Evolutionary conservation across 75 land plant species (phyloP).

Genomic region (Picea sitchensis): DNA sequence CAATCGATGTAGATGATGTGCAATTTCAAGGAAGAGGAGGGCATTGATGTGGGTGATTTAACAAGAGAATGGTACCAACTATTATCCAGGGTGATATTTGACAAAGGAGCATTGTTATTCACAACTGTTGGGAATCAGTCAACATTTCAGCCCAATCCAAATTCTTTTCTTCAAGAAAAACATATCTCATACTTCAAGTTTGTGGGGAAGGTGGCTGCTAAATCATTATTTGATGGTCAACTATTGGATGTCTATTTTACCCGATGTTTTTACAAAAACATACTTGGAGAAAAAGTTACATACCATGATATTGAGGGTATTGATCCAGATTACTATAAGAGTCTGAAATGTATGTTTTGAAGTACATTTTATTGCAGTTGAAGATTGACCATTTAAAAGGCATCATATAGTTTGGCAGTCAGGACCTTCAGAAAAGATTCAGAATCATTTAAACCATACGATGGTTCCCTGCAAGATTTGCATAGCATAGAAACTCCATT

Average conservation of each 20-base stretch:
- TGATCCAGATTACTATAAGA: constrained; percentile 74
- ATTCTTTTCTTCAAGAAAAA: constrained; percentile 78
- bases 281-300: no score
- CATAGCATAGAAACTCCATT: no score
- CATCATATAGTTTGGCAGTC: no score
- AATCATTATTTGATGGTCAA: constrained; percentile 82
- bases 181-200: constrained; percentile 81
- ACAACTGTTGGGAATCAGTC: constrained; percentile 46
- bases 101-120: no score
- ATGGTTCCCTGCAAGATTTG: no score
- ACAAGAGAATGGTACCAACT: no score
- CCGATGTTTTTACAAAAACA: constrained; percentile 43
- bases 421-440: no score
- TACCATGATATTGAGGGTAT: not conserved
- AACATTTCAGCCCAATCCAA: constrained; percentile 79
- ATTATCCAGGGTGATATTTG: no score
- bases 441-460: no score
- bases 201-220: constrained; percentile 79
- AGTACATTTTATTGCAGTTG: no score
- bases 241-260: constrained; percentile 78
- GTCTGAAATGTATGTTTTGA: constrained; percentile 66
- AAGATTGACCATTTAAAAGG: no score
- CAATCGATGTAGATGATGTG: constrained; percentile 7
- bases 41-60: constrained; percentile 77
- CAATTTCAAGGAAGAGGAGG: constrained; percentile 83